A percentile compares a stretch with the other conserved stretches of the same genome.
These are phyloP conservation scores for Umbelopsis sp. DNA, from an alignment of 192 early-diverging fungal genomes.

Conservation along the genomic window DNA sequence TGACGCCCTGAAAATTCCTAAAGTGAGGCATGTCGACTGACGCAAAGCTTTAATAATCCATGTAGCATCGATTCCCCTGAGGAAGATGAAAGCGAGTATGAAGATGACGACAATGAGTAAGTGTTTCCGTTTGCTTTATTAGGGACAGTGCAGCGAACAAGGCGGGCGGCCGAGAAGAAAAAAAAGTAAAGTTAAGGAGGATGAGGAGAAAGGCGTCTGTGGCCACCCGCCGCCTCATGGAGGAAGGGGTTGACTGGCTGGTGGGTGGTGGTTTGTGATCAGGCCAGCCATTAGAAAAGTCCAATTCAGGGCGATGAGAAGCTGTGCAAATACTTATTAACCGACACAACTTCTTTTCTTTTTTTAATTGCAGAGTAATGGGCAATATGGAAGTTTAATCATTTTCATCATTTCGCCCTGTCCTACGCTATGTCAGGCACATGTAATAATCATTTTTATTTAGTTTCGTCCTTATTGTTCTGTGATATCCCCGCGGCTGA, in stretches of 20 bases:
- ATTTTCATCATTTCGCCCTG: not conserved
- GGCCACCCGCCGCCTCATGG: too few species aligned
- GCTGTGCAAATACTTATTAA: not conserved
- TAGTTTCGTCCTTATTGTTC: too few species aligned
- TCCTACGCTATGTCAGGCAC: too few species aligned
- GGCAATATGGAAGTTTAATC: constrained; percentile 57
- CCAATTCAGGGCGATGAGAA: too few species aligned
- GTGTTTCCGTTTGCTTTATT: constrained; percentile 22
- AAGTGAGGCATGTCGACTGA: constrained; percentile 30
- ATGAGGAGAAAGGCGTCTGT: constrained; percentile 1
- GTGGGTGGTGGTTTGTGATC: too few species aligned
- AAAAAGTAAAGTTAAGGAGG: constrained; percentile 20
- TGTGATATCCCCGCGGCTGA: too few species aligned
- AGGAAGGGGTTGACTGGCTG: too few species aligned
- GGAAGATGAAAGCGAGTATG: constrained; percentile 26
- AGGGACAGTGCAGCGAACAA: constrained; percentile 12
- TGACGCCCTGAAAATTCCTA: constrained; percentile 31
- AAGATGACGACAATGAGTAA: constrained; percentile 29
- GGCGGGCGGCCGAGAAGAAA: constrained; percentile 20
- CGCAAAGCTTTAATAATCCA: constrained; percentile 39
- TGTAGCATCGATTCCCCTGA: constrained; percentile 28
- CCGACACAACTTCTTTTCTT: too few species aligned
- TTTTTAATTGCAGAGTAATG: constrained; percentile 49
- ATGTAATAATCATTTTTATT: too few species aligned
- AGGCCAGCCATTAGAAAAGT: too few species aligned